Evolutionary conservation across 495 filamentous ascomycete genomes (phyloP).

Genomic region (Opeltia flavorubescens): DNA sequence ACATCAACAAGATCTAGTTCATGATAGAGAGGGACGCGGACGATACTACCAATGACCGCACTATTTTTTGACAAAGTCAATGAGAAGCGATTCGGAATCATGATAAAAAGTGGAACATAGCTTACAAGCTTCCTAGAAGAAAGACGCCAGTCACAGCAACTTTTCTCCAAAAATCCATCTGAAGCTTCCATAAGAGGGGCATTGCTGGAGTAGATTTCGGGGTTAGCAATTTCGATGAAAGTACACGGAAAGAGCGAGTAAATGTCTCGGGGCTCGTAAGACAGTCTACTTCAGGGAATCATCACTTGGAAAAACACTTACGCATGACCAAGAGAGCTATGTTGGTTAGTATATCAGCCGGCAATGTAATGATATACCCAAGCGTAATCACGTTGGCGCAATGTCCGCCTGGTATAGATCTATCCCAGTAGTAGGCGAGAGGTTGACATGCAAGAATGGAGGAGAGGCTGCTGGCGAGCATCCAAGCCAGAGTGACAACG

Average conservation of each 20-base stretch:
- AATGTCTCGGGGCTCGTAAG: no score
- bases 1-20: neutral
- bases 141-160: conserved; percentile 14
- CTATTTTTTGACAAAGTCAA: neutral
- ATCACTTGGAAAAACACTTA: no score
- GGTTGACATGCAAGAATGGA: conserved; percentile 39
- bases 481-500: conserved; percentile 24
- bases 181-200: conserved; percentile 27
- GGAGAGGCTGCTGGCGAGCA: conserved; percentile 24
- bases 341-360: conserved; percentile 18
- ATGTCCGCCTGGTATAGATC: conserved; percentile 25
- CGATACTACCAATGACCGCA: neutral
- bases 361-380: conserved; percentile 20
- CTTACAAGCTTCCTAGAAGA: conserved; percentile 14
- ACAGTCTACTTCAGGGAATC: no score
- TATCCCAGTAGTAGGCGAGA: conserved; percentile 37
- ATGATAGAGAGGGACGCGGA: neutral
- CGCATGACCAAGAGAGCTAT: conserved; percentile 25
- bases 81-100: neutral
- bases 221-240: no score
- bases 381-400: conserved; percentile 32
- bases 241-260: no score
- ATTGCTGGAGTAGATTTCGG: no score
- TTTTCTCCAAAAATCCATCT: conserved; percentile 22
- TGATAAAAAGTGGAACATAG: neutral